Evolutionary conservation across 768 basidiomycete genomes (phyloP), one percentile per base, ranked within the genome.

Genomic region (Brasilioporus rufonigricans): DNA sequence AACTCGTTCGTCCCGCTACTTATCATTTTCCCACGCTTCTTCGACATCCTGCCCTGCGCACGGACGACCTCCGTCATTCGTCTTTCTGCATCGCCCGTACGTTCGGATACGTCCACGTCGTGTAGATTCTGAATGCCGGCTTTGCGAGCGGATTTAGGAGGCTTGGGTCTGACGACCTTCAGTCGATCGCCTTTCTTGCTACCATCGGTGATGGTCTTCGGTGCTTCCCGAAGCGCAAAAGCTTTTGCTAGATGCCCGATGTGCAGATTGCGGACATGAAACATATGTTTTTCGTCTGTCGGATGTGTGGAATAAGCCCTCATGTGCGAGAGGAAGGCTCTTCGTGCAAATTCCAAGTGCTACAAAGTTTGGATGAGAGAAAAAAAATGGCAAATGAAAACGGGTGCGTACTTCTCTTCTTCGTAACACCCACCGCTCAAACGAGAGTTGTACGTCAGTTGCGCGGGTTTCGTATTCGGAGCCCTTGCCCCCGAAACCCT

Each of bases 221-320:
- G 93, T 10, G 93, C 88, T 27, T 95, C 93, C 29, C 93, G 88
- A 59, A 95, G 77, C 1, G 90, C 91, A 64, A 96, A 96, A 1
- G 93, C 84, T 71, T 96, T 95, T 16, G 94, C 93, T 44, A 93
- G 73, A 75, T 99, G 97, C 2, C 97, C 97, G 41, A 97, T 80
- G 67, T 99, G 97, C 10, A 98, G 79, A 67, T 96, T 84, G 16
- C 89, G 89, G 55, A 98, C 86, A 71, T 98, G 95, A 77, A 99
- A 99, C 49, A 98, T 91, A 60, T 93, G 86, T 66, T 98, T 99
- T 71, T 98, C 97, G 56, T 87, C 85, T 16, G 89, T 82, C 0
- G 97, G 95, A 73, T 99, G 97, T 1, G 97, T 99, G 29, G 97
- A 89, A 71, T 98, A 99, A 0, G 97, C 97, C 50, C 96, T 83